These are phyloP conservation scores for Pestalotiopsis sp. DNA, from an alignment of 2,329 filamentous ascomycete species.

Conservation along the genomic window DNA sequence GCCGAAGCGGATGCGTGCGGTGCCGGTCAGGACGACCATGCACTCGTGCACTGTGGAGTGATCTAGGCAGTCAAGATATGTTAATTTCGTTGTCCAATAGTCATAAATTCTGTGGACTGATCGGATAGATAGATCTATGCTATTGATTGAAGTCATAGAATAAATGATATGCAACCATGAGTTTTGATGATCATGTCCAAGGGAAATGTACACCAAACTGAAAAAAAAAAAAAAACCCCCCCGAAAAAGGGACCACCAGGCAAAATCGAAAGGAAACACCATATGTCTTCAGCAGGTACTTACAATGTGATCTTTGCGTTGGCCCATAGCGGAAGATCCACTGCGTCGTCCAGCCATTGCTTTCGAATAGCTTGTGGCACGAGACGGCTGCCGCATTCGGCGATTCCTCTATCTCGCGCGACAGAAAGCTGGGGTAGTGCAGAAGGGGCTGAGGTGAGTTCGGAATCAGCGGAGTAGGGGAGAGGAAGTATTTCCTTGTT, in stretches of 20 bases:
- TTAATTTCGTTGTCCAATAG: too few species aligned
- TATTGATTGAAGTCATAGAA: too few species aligned
- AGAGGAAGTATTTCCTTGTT: not conserved
- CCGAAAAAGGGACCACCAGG: not conserved
- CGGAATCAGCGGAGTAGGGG: slow-evolving; percentile 4
- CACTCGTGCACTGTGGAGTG: slow-evolving; percentile 58
- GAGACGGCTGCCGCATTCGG: not conserved
- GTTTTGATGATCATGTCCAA: too few species aligned
- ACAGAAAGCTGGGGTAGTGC: slow-evolving; percentile 1
- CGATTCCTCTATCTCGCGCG: not conserved
- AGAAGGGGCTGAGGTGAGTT: slow-evolving; percentile 9
- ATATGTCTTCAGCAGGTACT: not conserved
- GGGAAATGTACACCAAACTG: too few species aligned
- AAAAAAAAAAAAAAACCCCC: not conserved
- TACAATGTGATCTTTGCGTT: slow-evolving; percentile 55
- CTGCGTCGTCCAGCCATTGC: slow-evolving; percentile 23
- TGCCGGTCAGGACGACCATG: slow-evolving; percentile 55
- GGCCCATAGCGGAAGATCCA: slow-evolving; percentile 61
- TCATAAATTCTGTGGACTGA: too few species aligned
- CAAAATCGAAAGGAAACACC: not conserved
- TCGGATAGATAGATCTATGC: too few species aligned
- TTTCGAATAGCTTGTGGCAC: not conserved
- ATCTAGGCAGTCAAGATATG: slow-evolving; percentile 23
- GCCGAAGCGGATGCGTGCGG: slow-evolving; percentile 54
- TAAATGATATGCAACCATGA: too few species aligned